phyloP scores from a whole-genome alignment of 1,139 yeast genomes.

The Yamadazyma mexicana region DNA sequence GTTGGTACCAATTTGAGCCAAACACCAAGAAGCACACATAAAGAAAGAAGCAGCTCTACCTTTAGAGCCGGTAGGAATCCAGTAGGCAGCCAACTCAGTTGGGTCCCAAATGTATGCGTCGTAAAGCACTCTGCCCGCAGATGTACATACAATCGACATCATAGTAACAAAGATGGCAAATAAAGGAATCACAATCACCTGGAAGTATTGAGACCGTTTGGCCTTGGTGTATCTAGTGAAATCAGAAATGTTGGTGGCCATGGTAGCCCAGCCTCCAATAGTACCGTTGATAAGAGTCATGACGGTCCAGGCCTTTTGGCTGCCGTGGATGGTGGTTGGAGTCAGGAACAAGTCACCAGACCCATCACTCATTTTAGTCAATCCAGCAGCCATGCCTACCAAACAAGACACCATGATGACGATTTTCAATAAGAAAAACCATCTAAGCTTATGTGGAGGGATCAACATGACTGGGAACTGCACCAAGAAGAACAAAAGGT shows the following conservation, averaged over 20 bases:
- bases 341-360: constrained; percentile 13
- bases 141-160: constrained; percentile 16
- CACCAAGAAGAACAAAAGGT: constrained; percentile 15
- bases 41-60: constrained; percentile 48
- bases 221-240: constrained; percentile 15
- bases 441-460: constrained; percentile 15
- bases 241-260: constrained; percentile 17
- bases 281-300: constrained; percentile 11
- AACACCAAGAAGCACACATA: constrained; percentile 42
- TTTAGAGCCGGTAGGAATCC: constrained; percentile 16
- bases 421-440: constrained; percentile 16
- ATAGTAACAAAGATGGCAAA: constrained; percentile 18
- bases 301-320: constrained; percentile 13
- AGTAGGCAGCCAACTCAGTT: constrained; percentile 12
- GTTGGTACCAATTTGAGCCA: constrained; percentile 50
- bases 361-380: constrained; percentile 15
- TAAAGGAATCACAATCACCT: constrained; percentile 13
- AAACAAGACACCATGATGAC: constrained; percentile 15
- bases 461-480: constrained; percentile 16
- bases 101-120: constrained; percentile 17
- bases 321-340: constrained; percentile 10
- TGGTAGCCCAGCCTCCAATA: constrained; percentile 18
- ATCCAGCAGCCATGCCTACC: constrained; percentile 15
- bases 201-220: constrained; percentile 11
- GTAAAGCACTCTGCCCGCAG: constrained; percentile 16